Evolutionary conservation across 1,284 basidiomycete species (phyloP).

Genomic region (Tremellales sp.): DNA sequence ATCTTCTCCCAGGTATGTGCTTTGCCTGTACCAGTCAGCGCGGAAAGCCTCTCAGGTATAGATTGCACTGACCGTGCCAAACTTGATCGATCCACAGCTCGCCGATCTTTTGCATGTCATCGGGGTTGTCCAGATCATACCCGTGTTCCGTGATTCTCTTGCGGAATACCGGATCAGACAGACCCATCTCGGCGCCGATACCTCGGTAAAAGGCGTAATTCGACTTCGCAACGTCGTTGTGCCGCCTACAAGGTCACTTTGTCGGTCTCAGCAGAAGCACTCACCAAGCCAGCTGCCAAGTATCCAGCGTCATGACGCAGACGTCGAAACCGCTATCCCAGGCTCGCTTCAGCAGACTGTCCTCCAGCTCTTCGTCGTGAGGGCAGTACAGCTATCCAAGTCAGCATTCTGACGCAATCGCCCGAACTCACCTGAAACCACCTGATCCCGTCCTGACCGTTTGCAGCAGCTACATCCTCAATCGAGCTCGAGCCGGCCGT

Average conservation of each 20-base stretch:
- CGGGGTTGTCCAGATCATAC: conserved; percentile 18
- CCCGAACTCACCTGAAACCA: conserved; percentile 60
- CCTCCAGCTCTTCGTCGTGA: conserved; percentile 44
- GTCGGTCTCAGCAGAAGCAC: no score
- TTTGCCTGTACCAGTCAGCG: no score
- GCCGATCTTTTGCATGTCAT: conserved; percentile 19
- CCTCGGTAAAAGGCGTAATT: conserved; percentile 49
- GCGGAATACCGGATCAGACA: conserved; percentile 61
- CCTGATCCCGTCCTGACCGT: conserved; percentile 55
- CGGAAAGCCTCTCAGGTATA: not conserved
- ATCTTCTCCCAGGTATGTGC: conserved; percentile 59
- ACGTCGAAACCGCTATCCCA: conserved; percentile 52
- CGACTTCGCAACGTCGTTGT: conserved; percentile 56
- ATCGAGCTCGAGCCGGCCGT: conserved; percentile 66
- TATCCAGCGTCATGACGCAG: conserved; percentile 56
- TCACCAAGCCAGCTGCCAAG: conserved; percentile 60
- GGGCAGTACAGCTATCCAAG: conserved; percentile 72
- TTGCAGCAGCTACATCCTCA: conserved; percentile 66
- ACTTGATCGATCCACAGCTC: conserved; percentile 27
- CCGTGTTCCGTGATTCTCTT: conserved; percentile 53
- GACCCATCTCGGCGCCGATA: conserved; percentile 54
- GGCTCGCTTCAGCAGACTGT: conserved; percentile 14
- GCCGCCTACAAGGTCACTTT: no score
- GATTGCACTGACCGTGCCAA: conserved; percentile 14
- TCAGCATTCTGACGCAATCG: no score